phyloP scores from a whole-genome alignment of 2,329 filamentous ascomycete species.

The Trichophyton simii region DNA sequence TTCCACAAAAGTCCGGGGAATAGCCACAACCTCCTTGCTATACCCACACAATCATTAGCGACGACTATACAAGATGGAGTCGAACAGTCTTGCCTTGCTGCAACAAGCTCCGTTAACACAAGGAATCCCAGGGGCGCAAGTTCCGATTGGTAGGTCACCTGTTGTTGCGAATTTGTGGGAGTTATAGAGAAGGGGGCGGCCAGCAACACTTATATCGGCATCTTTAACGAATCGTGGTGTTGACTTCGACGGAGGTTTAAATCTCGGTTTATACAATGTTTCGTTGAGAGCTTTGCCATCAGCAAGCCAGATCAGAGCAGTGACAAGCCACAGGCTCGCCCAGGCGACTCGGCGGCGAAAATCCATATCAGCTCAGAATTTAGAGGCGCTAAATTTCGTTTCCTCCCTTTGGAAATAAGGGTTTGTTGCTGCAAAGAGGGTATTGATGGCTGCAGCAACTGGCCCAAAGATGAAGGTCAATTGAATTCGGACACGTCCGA shows the following conservation, averaged over 20 bases:
- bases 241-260: not conserved
- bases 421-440: not conserved
- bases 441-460: not conserved
- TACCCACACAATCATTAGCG: not conserved
- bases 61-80: not conserved
- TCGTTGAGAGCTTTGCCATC: not conserved
- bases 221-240: not conserved
- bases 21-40: slow-evolving; percentile 12
- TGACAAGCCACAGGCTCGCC: not conserved
- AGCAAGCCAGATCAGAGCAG: not conserved
- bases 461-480: not conserved
- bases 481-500: not conserved
- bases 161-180: not conserved
- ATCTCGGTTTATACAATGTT: not conserved
- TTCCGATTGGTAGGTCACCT: not conserved
- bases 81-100: not conserved
- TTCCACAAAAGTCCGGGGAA: slow-evolving; percentile 15
- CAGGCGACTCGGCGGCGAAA: not conserved
- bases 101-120: slow-evolving; percentile 2
- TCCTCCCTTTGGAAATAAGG: not conserved
- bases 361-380: not conserved
- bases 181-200: not conserved
- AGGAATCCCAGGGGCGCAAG: not conserved
- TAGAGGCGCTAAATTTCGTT: not conserved
- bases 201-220: not conserved